Evolutionary conservation across 2,329 filamentous ascomycete genomes (phyloP), one percentile per base, ranked within the genome.

Genomic region (Clarireedia hainanense): DNA sequence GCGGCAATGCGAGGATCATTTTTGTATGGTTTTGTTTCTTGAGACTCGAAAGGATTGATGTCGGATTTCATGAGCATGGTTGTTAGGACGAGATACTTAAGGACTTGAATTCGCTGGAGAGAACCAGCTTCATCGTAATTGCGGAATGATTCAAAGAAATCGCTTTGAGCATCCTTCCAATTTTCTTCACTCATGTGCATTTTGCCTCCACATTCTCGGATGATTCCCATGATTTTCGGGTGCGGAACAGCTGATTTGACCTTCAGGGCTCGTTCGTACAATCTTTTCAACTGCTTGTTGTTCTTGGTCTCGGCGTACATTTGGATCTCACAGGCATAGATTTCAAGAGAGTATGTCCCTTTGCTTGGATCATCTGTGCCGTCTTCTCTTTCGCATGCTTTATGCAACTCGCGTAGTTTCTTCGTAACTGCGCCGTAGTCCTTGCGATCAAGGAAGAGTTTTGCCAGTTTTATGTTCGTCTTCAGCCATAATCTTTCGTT

Each of bases 181-280:
- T 97, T 97, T 75, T 97, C 94, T 77, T 99, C 94, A 71, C 89
- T 94, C 94, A 99, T 97, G 75, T 97, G 91, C 94, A 99, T 99
- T 78, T 99, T 99, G 65, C 94, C 94, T 67, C 94, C 94, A 70
- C 94, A 99, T 75, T 99, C 94, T 54, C 92, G 87, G 69, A 99
- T 99, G 70, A 99, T 92, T 51, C 94, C 94, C 90, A 97, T 96
- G 70, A 99, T 96, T 74, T 96, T 95, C 57, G 94, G 94, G 73
- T 99, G 94, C 40, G 94, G 92, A 12, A 99, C 94, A 0, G 94
- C 94, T n/a, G 94, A 97, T 60, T 90, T 86, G 54, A 99, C 92
- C 62, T 88, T 88, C 50, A 99, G 80, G 5, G 94, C 94, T 59
- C 88, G 86, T 70, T 96, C 88, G 72, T 97, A 99, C 15, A 97